A percentile compares a stretch with the other conserved stretches of the same genome.
Evolutionary conservation across 140 eudicot species (phyloP).

Genomic region (Erigeron philadelphicus): DNA sequence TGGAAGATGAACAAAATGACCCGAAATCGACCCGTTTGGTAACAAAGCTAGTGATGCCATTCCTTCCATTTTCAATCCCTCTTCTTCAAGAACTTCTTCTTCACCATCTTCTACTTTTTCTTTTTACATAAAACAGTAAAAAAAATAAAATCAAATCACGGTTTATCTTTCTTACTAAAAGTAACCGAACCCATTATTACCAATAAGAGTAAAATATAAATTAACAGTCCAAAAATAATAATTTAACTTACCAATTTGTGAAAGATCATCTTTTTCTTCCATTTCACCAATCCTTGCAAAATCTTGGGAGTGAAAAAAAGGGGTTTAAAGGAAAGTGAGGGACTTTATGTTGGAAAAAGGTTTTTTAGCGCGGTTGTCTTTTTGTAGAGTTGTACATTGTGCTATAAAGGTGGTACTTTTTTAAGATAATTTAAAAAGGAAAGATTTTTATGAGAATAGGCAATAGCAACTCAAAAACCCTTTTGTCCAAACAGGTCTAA

Average conservation of each 20-base stretch:
- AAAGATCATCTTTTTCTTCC: constrained; percentile 25
- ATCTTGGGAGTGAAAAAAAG: constrained; percentile 3
- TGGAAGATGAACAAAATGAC: constrained; percentile 91
- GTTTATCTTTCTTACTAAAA: neutral
- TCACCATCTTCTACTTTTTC: constrained; percentile 29
- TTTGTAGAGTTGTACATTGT: constrained; percentile 17
- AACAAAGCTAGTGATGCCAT: constrained; percentile 87
- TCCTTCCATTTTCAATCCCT: constrained; percentile 54
- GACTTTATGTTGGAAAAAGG: neutral
- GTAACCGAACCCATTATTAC: constrained; percentile 16
- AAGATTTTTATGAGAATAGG: neutral
- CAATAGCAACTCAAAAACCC: constrained; percentile 2
- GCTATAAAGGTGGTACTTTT: constrained; percentile 13
- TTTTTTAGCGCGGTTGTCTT: neutral
- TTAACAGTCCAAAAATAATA: neutral
- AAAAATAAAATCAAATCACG: neutral
- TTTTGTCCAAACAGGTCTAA: constrained; percentile 15
- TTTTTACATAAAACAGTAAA: constrained; percentile 11
- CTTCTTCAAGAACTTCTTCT: constrained; percentile 26
- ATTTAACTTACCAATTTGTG: constrained; percentile 24
- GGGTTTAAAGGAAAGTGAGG: constrained; percentile 1
- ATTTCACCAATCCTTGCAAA: constrained; percentile 7
- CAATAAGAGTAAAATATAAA: neutral
- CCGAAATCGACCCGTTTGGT: constrained; percentile 80
- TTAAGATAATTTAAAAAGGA: neutral